Percentiles rank a stretch among this genome's conserved stretches.
Conservation (phyloP, 2,329 filamentous ascomycete genomes). For the Calycina herbarum region DNA sequence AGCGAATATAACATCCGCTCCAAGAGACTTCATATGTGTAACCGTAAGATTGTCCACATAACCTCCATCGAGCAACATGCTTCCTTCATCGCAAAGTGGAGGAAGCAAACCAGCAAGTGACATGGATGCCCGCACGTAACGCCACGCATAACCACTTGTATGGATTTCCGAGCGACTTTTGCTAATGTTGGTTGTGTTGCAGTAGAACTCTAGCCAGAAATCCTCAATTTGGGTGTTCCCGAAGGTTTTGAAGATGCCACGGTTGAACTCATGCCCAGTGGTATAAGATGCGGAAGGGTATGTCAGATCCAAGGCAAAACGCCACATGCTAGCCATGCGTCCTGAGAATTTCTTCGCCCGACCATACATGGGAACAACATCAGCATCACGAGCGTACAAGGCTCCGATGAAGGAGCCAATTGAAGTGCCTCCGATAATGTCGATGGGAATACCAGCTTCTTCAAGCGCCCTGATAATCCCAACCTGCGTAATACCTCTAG, state of each 20-base stretch:
- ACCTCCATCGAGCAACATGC: constrained; percentile 93
- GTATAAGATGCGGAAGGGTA: constrained; percentile 97
- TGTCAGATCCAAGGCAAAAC: constrained; percentile 93
- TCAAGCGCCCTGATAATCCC: constrained; percentile 94
- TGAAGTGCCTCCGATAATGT: constrained; percentile 92
- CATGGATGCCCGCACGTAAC: constrained; percentile 96
- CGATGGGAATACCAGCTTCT: constrained; percentile 93
- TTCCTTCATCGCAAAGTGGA: constrained; percentile 93
- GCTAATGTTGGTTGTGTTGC: constrained; percentile 98
- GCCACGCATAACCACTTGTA: constrained; percentile 95
- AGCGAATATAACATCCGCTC: constrained; percentile 91
- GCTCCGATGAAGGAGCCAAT: constrained; percentile 96
- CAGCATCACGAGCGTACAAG: constrained; percentile 91
- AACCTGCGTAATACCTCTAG: constrained; percentile 86
- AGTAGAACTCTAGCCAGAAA: constrained; percentile 98
- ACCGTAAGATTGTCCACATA: constrained; percentile 98
- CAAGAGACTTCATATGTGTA: constrained; percentile 92
- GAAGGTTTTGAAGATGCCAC: constrained; percentile 98
- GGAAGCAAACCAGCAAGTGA: constrained; percentile 89
- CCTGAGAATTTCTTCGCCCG: constrained; percentile 96
- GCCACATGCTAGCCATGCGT: constrained; percentile 98
- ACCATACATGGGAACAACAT: constrained; percentile 95
- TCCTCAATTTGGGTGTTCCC: constrained; percentile 97
- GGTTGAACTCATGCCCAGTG: constrained; percentile 97
- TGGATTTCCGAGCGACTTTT: constrained; percentile 91